Base-by-base conservation (phyloP, 192 early-diverging fungal genomes). In the Umbelopsis sp. region DNA sequence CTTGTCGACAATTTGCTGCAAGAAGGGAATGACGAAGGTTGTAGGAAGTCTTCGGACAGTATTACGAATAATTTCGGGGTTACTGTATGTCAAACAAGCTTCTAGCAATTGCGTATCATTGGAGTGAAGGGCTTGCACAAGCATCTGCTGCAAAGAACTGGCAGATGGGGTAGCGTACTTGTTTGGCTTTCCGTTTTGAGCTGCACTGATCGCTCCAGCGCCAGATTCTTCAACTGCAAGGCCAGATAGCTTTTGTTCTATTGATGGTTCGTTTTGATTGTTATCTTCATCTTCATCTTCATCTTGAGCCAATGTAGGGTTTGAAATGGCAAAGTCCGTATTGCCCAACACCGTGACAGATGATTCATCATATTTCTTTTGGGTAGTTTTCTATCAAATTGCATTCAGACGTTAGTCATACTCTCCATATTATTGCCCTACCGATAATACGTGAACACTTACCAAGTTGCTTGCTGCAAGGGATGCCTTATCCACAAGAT, bases 111-210 rank as follows among this genome's bases (percentile, higher is more conserved):
- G 77, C 10, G 56, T 38, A 54, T 87, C 86, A 31, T 84, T 83
- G 22, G 86, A 84, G 36, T 87, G 86, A 50, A 87, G 65, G 47
- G 86, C 86, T 72, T 87, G 86, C 5, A 87, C 76, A 17, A 87
- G 66, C 71, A 85, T 83, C 24, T 81, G 73, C 45, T 85, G 84
- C 29, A 87, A 59, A 12, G 86, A 85, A 31, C 82, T 79, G 22
- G 82, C 86, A 65, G 81, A 72, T 47, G 82, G 77, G 50, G 72
- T 77, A 21, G 71, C 16, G 36, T 65, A 29, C 24, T 75, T 47
- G 68, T 51, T 65, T 31, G 45, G 34, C 20, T 53, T 47, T 21
- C 17, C 2, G 34, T 49, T 72, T 9, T 66, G 54, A 21, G 1
- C 74, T 67, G 75, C 53, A 54, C 66, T 14, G 72, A 45, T 24